These are phyloP conservation scores for Nothomitra cinnamomea DNA, from an alignment of 2,329 filamentous ascomycete species.

Conservation along the genomic window DNA sequence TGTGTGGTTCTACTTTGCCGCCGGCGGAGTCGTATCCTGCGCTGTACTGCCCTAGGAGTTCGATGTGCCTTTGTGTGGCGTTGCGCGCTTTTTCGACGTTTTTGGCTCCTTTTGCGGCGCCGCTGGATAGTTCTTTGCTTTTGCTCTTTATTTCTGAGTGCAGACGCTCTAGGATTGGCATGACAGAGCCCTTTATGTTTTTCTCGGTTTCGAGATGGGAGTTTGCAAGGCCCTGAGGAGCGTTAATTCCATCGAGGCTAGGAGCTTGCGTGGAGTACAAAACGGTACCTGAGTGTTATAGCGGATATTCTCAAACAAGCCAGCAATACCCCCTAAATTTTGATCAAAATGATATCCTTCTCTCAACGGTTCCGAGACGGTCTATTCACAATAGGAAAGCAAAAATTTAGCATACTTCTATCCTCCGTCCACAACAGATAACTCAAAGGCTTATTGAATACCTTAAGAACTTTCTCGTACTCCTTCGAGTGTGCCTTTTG, in stretches of 20 bases:
- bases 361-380: conserved; percentile 67
- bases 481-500: conserved; percentile 79
- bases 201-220: conserved; percentile 84
- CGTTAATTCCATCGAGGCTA: neutral
- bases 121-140: conserved; percentile 69
- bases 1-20: conserved; percentile 48
- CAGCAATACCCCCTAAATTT: conserved; percentile 67
- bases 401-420: conserved; percentile 9
- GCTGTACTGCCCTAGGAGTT: conserved; percentile 74
- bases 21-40: conserved; percentile 62
- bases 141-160: conserved; percentile 97
- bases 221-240: conserved; percentile 56
- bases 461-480: conserved; percentile 88
- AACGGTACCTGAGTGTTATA: conserved; percentile 58
- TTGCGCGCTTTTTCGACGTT: conserved; percentile 79
- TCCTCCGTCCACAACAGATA: conserved; percentile 4
- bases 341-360: conserved; percentile 92
- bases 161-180: conserved; percentile 76
- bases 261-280: too few relatives aligned
- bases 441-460: conserved; percentile 16
- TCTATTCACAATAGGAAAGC: conserved; percentile 34
- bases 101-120: conserved; percentile 72
- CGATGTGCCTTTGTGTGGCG: conserved; percentile 85
- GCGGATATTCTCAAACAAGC: conserved; percentile 87
- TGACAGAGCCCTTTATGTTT: conserved; percentile 67